These are phyloP conservation scores for Barnettozyma californica DNA, from an alignment of 805 yeast genomes.

Conservation along the genomic window DNA sequence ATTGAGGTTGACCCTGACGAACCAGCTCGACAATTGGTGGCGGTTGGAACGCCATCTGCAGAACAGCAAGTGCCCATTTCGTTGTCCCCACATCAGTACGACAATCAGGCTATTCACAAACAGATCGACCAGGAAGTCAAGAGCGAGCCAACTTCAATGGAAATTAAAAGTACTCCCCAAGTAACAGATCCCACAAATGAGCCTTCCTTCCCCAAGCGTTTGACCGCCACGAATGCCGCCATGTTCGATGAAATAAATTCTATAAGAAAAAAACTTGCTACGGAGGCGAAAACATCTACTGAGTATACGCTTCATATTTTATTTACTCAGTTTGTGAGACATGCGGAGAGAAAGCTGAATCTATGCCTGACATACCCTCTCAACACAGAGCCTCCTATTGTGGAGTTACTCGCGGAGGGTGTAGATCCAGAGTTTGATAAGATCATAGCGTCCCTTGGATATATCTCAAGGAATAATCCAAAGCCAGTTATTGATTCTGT, in stretches of 20 bases:
- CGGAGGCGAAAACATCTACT: slow-evolving; percentile 66
- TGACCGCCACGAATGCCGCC: slow-evolving; percentile 18
- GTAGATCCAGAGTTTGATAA: slow-evolving; percentile 82
- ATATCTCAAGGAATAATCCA: slow-evolving; percentile 83
- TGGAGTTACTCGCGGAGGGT: slow-evolving; percentile 77
- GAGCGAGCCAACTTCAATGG: background rate
- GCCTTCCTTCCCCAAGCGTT: slow-evolving; percentile 6
- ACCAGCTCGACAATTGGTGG: background rate
- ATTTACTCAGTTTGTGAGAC: slow-evolving; percentile 91
- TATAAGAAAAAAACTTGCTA: slow-evolving; percentile 34
- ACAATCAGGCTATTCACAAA: background rate
- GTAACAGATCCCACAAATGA: background rate
- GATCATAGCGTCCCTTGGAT: slow-evolving; percentile 80
- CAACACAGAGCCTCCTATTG: slow-evolving; percentile 71
- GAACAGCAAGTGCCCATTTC: background rate
- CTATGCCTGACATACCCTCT: slow-evolving; percentile 61
- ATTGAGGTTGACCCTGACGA: slow-evolving; percentile 17
- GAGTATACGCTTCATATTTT: slow-evolving; percentile 92
- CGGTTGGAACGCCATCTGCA: background rate
- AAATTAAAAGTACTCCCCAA: background rate
- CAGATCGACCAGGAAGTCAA: no score
- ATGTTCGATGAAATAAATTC: slow-evolving; percentile 21
- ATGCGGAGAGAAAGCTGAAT: slow-evolving; percentile 83
- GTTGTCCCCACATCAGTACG: background rate
- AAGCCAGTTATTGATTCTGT: slow-evolving; percentile 96